Base-by-base conservation (phyloP, 164 flowering plant species). In the Dillenia turbinata region DNA sequence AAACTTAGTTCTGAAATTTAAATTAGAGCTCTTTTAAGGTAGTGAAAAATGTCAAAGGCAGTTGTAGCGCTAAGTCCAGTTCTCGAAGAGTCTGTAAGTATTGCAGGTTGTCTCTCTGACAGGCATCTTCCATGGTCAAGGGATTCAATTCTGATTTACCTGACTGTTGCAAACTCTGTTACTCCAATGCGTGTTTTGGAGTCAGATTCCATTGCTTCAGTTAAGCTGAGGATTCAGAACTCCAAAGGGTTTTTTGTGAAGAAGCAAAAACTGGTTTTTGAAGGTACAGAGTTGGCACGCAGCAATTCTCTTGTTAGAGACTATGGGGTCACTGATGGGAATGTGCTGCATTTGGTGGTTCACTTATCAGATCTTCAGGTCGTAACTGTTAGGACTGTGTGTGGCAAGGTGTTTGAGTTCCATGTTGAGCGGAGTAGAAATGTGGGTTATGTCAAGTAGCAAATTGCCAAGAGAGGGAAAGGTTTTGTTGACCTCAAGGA, bases 341-440 rank as follows among this genome's bases (percentile, higher is more conserved):
- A 86, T 55, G 81, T 83, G 33, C 67, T 86, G 49, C 92, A 86
- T 73, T 72, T 89, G 73, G 84, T 86, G 22, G 73, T 85, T 8
- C 75, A 77, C 71, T 73, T 86, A 11, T 85, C 86, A 2, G 89
- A 85, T 59, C 81, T 85, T 14, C 77, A 72, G 54, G 65, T 70
- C 40, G 81, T 86, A 61, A 79, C 75, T 44, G 88, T 86, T 44
- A 78, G 66, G 59, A 85, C 96, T 10, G 46, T 64, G 10, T 72
- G 81, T 64, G 92, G 92, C 44, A 69, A 83, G 73, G 88, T 83
- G 49, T 77, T 83, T 22, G 84, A 78, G 70, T 79, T 89, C 48
- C 87, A 76, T 5, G 83, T 84, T 0, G 86, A 86, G 60, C 67
- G 85, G 47, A 54, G 69, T 59, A 69, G 78, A 56, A 82, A 81